Percentiles rank a stretch among this genome's conserved stretches.
Conservation (phyloP, 2,329 filamentous ascomycete species). For the Didymella keratinophila region DNA sequence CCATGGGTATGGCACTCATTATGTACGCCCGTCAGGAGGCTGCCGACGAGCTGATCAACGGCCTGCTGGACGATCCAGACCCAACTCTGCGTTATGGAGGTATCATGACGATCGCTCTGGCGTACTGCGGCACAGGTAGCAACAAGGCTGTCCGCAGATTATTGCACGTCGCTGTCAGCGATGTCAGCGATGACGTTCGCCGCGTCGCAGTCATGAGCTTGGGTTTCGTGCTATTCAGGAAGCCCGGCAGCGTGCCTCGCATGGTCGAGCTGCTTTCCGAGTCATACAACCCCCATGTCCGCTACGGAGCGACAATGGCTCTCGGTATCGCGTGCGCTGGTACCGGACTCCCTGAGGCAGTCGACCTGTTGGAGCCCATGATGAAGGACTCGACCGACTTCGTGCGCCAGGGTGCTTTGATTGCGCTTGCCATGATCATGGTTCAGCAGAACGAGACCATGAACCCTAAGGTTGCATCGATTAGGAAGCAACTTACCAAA, state of each 20-base stretch:
- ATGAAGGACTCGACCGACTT: slow-evolving; percentile 99
- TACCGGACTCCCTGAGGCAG: slow-evolving; percentile 93
- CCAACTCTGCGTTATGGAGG: slow-evolving; percentile 94
- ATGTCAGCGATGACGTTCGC: slow-evolving; percentile 97
- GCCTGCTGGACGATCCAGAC: slow-evolving; percentile 90
- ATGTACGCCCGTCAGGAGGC: slow-evolving; percentile 97
- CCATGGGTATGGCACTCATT: slow-evolving; percentile 95
- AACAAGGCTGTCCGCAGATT: slow-evolving; percentile 98
- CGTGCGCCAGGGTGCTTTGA: slow-evolving; percentile 93
- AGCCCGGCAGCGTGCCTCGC: slow-evolving; percentile 93
- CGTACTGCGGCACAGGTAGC: slow-evolving; percentile 96
- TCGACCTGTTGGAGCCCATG: slow-evolving; percentile 97
- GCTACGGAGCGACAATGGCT: slow-evolving; percentile 98
- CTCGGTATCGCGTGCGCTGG: slow-evolving; percentile 97
- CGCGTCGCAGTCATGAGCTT: slow-evolving; percentile 96
- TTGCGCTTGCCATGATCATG: slow-evolving; percentile 96
- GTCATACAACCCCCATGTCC: slow-evolving; percentile 98
- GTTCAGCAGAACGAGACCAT: slow-evolving; percentile 99
- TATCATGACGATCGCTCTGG: slow-evolving; percentile 97
- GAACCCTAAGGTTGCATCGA: slow-evolving; percentile 93
- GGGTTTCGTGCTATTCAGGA: slow-evolving; percentile 97
- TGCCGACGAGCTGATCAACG: slow-evolving; percentile 93
- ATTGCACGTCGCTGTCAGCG: slow-evolving; percentile 94
- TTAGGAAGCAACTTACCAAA: slow-evolving; percentile 93
- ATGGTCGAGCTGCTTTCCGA: slow-evolving; percentile 99